Evolutionary conservation across 805 yeast species (phyloP), one percentile per base, ranked within the genome.

Genomic region (Lachancea cidri): DNA sequence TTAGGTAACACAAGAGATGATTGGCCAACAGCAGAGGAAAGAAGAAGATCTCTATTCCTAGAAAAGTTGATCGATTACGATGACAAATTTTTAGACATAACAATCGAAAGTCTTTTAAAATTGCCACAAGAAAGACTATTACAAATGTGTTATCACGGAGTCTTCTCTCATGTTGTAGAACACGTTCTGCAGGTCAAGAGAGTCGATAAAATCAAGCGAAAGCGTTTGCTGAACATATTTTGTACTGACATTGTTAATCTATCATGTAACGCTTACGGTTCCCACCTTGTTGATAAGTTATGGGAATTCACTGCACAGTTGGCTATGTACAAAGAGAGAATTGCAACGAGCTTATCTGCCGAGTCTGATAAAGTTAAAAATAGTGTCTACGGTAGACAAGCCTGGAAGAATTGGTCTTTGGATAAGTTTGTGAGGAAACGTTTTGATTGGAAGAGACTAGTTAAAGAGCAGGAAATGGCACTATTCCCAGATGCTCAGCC

Each of bases 361-460:
- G 74, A 80, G 33, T 74, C 81, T 30, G 82, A 77, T 29, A 71
- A 73, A 46, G 83, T 93, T 33, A 88, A 93, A 66, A 86, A 81
- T 46, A 85, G 95, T 57, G 75, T 70, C 9, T 93, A 91, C 56
- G 98, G 98, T 27, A 77, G 82, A 57, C 73, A 79, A 53, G 98
- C 93, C 1, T 93, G 97, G 98, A 86, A 83, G 60, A 91, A 91
- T 61, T 93, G 97, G 97, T 67, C 75, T 22, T 74, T 91, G 81
- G 98, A 93, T 59, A 65, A 81, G 52, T 91, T 79, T 54, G 58
- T 68, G 8, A 73, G 94, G 57, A 80, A 81, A 63, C 76, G 81
- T 60, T 76, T 70, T 55, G 96, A 88, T 55, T 91, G 98, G 98
- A 86, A 83, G 63, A 66, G 52, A 43, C 49, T 75, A 29, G 71